Evolutionary conservation across 768 basidiomycete species (phyloP).

Genomic region (Infundibulicybe gibba): DNA sequence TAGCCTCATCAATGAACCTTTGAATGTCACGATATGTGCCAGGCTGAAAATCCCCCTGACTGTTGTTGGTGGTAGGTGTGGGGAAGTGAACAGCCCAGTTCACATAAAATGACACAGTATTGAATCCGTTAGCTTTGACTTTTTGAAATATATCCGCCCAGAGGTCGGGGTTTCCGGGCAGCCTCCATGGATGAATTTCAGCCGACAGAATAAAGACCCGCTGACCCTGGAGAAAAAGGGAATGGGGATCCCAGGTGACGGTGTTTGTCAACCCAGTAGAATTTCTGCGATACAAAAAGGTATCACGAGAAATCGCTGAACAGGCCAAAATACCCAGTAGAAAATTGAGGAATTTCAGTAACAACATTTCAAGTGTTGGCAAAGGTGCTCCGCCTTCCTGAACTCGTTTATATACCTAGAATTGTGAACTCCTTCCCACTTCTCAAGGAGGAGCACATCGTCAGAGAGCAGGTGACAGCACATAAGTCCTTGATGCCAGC

Average conservation of each 20-base stretch:
- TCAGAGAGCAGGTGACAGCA: no score
- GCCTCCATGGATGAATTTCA: conserved; percentile 60
- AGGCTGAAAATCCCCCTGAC: conserved; percentile 43
- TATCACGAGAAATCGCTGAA: conserved; percentile 2
- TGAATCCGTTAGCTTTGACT: conserved; percentile 58
- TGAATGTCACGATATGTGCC: conserved; percentile 52
- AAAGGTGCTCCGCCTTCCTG: not conserved
- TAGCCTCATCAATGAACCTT: conserved; percentile 46
- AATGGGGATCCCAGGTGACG: conserved; percentile 60
- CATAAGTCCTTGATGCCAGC: no score
- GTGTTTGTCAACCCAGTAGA: conserved; percentile 43
- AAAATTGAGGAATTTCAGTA: conserved; percentile 4
- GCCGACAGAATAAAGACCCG: conserved; percentile 57
- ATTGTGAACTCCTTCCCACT: no score
- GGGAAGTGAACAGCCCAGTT: conserved; percentile 59
- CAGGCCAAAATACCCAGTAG: conserved; percentile 8
- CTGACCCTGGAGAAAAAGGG: conserved; percentile 54
- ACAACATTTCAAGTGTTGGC: conserved; percentile 3
- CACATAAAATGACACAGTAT: conserved; percentile 56
- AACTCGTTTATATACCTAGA: not conserved
- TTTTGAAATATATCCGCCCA: conserved; percentile 64
- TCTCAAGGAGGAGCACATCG: no score
- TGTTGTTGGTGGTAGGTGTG: conserved; percentile 36
- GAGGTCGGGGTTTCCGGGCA: conserved; percentile 45
- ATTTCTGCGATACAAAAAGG: conserved; percentile 16